Evolutionary conservation across 2,329 filamentous ascomycete species (phyloP), one percentile per base, ranked within the genome.

Genomic region (Hypomyces rosellus): DNA sequence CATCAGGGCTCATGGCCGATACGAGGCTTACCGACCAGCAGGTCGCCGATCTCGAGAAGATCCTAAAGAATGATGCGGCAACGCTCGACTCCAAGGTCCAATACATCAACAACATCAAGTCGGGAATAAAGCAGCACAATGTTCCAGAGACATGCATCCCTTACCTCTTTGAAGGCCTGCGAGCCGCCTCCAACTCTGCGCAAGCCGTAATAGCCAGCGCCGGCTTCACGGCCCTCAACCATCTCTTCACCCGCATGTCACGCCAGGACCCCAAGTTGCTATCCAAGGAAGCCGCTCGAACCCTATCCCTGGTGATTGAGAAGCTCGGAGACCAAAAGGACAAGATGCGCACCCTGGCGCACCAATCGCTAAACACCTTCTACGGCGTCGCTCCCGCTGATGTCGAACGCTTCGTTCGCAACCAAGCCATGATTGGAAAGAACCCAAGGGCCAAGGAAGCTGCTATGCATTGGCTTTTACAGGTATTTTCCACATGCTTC

Each of bases 291-390:
- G 84, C 84, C 3, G 77, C 80, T 45, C 78, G 82, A 55, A 84
- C 90, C 8, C 78, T 93, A 54, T 82, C 88, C 4, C 68, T 91
- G 42, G 77, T 96, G 48, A 73, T 90, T 50, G 92, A 96, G 51
- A 88, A 89, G 66, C 78, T 97, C 52, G 90, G 89, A 52, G 92
- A 96, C 65, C 81, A 82, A 57, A 92, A 92, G 66, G 91, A 96
- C 64, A 91, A 90, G 66, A 82, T 90, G 59, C 83, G 91, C 61
- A 72, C 77, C 33, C 77, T 91, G 52, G 88, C 90, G 14, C 74
- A 82, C 41, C 86, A 89, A 64, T 82, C 87, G 15, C 80, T 96
- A 52, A 78, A 78, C 30, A 93, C 93, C 47, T 74, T 96, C 51
- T 93, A 88, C 72, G 76, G 75, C 12, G 80, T 84, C 48, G 80